phyloP scores from a whole-genome alignment of 208 protist species.

The Naegleria gruberi region DNA sequence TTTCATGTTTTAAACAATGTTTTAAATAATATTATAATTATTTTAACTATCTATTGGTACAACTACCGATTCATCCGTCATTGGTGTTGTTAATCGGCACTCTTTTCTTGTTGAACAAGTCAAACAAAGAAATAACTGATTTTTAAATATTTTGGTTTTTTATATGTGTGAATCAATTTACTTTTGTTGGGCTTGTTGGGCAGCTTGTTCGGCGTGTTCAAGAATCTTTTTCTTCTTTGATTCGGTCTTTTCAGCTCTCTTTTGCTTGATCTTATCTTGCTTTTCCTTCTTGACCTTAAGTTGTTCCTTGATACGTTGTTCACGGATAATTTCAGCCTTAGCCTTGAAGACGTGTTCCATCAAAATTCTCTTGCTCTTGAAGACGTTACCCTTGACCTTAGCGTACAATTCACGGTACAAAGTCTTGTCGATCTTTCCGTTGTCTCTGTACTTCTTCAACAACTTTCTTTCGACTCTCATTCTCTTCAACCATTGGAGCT shows the following conservation, averaged over 20 bases:
- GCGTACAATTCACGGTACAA: slow-evolving; percentile 94
- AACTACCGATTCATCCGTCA: no score
- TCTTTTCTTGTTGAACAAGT: no score
- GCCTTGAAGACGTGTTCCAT: slow-evolving; percentile 96
- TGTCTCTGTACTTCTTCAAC: slow-evolving; percentile 92
- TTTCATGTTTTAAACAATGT: no score
- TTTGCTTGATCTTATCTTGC: not conserved
- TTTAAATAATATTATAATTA: no score
- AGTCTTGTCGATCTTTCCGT: slow-evolving; percentile 95
- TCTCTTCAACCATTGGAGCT: slow-evolving; percentile 95
- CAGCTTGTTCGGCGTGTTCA: slow-evolving; percentile 12
- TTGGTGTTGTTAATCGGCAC: no score
- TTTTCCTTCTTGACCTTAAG: slow-evolving; percentile 41
- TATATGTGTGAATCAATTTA: not conserved
- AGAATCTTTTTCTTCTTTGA: not conserved
- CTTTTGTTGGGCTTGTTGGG: not conserved
- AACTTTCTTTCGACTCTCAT: slow-evolving; percentile 92
- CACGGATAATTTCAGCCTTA: slow-evolving; percentile 89
- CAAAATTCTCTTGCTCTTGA: slow-evolving; percentile 98
- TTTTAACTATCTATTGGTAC: no score
- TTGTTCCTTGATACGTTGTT: slow-evolving; percentile 83
- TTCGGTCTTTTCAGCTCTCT: not conserved
- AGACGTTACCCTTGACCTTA: slow-evolving; percentile 97
- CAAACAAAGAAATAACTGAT: no score
- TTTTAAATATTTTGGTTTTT: not conserved